Base-by-base conservation (phyloP, 441 rosid genomes). In the Gossypium davidsonii region DNA sequence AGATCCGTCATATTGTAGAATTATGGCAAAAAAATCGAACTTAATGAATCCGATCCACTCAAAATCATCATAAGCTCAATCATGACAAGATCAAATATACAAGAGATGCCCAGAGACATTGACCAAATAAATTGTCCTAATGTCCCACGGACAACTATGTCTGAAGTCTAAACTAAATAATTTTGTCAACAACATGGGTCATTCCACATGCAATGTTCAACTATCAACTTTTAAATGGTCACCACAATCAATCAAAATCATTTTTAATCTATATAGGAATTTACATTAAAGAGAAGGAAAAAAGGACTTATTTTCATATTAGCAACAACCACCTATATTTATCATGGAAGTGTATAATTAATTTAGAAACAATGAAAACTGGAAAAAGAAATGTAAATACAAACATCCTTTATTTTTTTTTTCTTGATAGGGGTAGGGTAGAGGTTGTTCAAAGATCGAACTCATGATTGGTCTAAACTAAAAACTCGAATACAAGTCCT, bases 151-250 rank as follows among this genome's bases (percentile, higher is more conserved):
- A 78, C 59, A 17, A 55, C 9, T 55, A 55, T 56, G 14, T 56
- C 61, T 56, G 61, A 56, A 21, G 46, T 64, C 73, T 18, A 48
- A 46, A 77, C 61, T 26, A 57, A 62, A 58, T 52, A 71, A 71
- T 74, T 56, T 23, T 23, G 64, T 67, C 74, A 72, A 39, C 20
- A 67, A 61, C 26, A 73, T 57, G 78, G 81, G 76, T 59, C 82
- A 79, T 31, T 15, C 73, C 78, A 78, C 80, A 75, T 80, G 79
- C 51, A 74, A 65, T 31, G 77, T 18, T 78, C 21, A 70, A 71
- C 46, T 63, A 57, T 60, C 52, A 52, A 61, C 57, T 26, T 71
- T n/a, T 14, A 42, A 49, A 10, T 2, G 11, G 20, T 15, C 63
- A 60, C 5, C 67, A 53, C 48, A 49, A 39, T 23, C 59, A 65